A percentile compares a stretch with the other conserved stretches of the same genome.
Conservation (phyloP, 805 yeast genomes). For the Diddensiella transvaalensis region DNA sequence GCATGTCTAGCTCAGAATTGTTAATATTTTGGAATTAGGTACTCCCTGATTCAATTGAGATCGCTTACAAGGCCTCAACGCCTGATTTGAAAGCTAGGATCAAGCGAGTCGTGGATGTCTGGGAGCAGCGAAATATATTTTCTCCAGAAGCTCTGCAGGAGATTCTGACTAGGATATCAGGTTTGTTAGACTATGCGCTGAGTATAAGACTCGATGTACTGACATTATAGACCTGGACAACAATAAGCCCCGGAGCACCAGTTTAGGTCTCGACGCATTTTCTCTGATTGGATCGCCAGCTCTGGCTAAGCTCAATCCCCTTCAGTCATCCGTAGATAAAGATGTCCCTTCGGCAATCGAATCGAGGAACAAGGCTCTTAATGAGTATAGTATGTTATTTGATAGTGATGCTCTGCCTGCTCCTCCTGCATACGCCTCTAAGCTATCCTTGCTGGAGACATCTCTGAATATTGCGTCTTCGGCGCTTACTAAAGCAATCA, state of each 20-base stretch:
- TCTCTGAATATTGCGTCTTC: slow-evolving; percentile 26
- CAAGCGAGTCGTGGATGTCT: slow-evolving; percentile 57
- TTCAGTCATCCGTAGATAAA: slow-evolving; percentile 7
- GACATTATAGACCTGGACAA: not conserved
- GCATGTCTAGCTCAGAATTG: not conserved
- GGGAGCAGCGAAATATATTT: slow-evolving; percentile 61
- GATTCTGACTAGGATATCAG: slow-evolving; percentile 23
- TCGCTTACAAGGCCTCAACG: slow-evolving; percentile 37
- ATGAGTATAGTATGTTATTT: slow-evolving; percentile 18
- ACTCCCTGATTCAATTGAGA: slow-evolving; percentile 36
- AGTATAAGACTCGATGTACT: not conserved
- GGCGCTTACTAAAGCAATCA: slow-evolving; percentile 30
- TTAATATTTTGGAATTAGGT: slow-evolving; percentile 20
- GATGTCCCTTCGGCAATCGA: slow-evolving; percentile 3
- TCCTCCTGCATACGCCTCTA: slow-evolving; percentile 31
- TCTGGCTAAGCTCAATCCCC: slow-evolving; percentile 7
- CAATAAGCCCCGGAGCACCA: not conserved
- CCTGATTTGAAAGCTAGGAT: slow-evolving; percentile 49
- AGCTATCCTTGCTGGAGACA: slow-evolving; percentile 25
- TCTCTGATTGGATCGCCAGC: slow-evolving; percentile 8
- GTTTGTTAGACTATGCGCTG: not conserved
- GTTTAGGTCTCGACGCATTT: slow-evolving; percentile 9
- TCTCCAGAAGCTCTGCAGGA: slow-evolving; percentile 31
- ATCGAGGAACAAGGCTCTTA: slow-evolving; percentile 7
- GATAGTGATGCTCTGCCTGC: slow-evolving; percentile 35